Evolutionary conservation across 192 early-diverging fungal genomes (phyloP).

Genomic region (Mortierella claussenii): DNA sequence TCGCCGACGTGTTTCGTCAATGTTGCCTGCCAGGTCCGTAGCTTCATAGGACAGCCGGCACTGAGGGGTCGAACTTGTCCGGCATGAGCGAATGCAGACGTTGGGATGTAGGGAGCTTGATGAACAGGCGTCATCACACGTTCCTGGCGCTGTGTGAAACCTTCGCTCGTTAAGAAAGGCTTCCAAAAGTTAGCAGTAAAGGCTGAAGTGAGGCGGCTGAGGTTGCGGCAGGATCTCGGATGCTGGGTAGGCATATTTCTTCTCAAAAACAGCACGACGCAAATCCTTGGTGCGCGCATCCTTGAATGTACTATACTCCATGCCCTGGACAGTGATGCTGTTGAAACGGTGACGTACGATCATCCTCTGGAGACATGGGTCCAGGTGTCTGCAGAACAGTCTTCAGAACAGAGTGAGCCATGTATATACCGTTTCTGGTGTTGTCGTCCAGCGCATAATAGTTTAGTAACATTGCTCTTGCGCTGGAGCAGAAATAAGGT

Average conservation of each 20-base stretch:
- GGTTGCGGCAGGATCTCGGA: neutral
- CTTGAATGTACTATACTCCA: neutral
- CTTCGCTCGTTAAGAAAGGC: neutral
- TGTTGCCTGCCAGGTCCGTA: no score
- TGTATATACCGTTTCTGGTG: neutral
- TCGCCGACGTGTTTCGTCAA: no score
- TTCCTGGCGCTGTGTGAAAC: neutral
- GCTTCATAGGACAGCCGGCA: constrained; percentile 7
- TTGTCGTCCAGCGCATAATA: neutral
- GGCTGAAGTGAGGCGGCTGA: neutral
- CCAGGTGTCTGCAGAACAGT: neutral
- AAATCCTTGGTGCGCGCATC: neutral
- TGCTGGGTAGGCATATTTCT: neutral
- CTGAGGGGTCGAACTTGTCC: neutral
- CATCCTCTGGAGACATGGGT: neutral
- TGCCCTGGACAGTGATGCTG: neutral
- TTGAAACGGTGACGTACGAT: neutral
- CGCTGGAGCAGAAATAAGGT: neutral
- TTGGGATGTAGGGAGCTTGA: neutral
- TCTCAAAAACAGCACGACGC: neutral
- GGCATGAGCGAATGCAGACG: neutral
- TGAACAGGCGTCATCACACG: neutral
- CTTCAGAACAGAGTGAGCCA: neutral
- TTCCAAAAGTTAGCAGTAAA: neutral
- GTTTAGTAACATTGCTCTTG: neutral